Conservation (phyloP, 2,329 filamentous ascomycete species). For the Davidsoniella australis region DNA sequence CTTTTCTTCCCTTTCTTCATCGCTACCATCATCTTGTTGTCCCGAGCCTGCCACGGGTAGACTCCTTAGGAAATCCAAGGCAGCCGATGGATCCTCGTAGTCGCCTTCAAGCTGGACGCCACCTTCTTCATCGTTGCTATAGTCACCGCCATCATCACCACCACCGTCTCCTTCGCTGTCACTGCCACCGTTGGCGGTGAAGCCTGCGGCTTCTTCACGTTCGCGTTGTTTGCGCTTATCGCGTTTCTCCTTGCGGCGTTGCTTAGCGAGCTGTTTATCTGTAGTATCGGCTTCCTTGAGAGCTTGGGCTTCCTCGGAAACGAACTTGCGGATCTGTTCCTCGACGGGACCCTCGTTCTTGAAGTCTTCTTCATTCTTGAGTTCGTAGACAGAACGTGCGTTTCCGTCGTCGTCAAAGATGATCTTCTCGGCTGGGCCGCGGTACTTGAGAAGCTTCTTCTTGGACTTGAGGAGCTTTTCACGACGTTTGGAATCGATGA, state of each 20-base stretch:
- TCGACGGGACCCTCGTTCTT: slow-evolving; percentile 56
- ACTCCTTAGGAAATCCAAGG: slow-evolving; percentile 39
- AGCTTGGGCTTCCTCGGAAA: slow-evolving; percentile 55
- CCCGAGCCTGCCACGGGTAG: slow-evolving; percentile 31
- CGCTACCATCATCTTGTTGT: slow-evolving; percentile 18
- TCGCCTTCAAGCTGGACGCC: slow-evolving; percentile 20
- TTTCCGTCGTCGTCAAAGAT: slow-evolving; percentile 87
- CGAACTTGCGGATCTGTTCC: slow-evolving; percentile 57
- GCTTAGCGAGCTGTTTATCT: slow-evolving; percentile 66
- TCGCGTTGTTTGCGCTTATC: slow-evolving; percentile 53
- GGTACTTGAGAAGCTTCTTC: slow-evolving; percentile 83
- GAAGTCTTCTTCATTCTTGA: slow-evolving; percentile 75
- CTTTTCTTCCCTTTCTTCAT: slow-evolving; percentile 19
- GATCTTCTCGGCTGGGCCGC: slow-evolving; percentile 68
- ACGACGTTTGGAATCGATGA: slow-evolving; percentile 86
- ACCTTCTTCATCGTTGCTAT: slow-evolving; percentile 6
- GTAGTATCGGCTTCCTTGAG: slow-evolving; percentile 60
- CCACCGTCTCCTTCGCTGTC: slow-evolving; percentile 14
- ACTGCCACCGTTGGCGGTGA: slow-evolving; percentile 16
- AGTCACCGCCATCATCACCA: background rate
- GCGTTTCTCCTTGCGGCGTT: slow-evolving; percentile 61
- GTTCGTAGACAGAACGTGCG: slow-evolving; percentile 70
- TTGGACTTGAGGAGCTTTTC: slow-evolving; percentile 93
- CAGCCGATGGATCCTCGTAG: slow-evolving; percentile 31
- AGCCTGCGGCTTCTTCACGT: slow-evolving; percentile 25